A percentile compares a stretch with the other conserved stretches of the same genome.
These are phyloP conservation scores for Dactylella cylindrospora DNA, from an alignment of 2,329 filamentous ascomycete genomes.

Conservation along the genomic window DNA sequence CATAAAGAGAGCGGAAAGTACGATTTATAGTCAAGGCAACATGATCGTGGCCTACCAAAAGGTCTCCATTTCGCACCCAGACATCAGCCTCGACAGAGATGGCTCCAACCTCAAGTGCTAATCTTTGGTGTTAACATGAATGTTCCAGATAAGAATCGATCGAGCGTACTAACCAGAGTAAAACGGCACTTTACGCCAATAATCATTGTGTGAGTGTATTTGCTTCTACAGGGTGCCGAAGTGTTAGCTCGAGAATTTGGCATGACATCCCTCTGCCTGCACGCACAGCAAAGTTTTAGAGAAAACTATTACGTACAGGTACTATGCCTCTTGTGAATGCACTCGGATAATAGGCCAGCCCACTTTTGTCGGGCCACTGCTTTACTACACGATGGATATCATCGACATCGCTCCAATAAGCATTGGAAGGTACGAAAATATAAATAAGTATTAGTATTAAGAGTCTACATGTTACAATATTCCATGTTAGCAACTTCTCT, in stretches of 20 bases:
- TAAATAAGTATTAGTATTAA: no score
- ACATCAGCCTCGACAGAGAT: conserved; percentile 70
- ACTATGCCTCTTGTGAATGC: conserved; percentile 58
- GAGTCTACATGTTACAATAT: no score
- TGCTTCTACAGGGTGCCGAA: conserved; percentile 55
- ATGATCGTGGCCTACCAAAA: conserved; percentile 64
- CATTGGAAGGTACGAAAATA: no score
- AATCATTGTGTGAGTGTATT: conserved; percentile 66
- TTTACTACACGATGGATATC: no score
- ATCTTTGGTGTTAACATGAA: conserved; percentile 3
- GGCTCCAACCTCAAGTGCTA: conserved; percentile 55
- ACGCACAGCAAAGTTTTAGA: conserved; percentile 4
- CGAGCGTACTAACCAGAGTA: conserved; percentile 64
- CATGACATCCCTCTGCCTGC: background rate
- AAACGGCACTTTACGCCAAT: conserved; percentile 65
- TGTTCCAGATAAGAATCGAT: conserved; percentile 51
- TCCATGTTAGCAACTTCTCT: no score
- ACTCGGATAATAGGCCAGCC: conserved; percentile 55
- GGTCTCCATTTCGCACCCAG: conserved; percentile 61
- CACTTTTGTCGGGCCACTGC: conserved; percentile 25
- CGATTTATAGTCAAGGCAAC: conserved; percentile 59
- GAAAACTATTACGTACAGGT: conserved; percentile 42
- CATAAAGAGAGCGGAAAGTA: conserved; percentile 65
- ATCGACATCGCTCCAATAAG: no score
- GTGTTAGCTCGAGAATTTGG: background rate